These are phyloP conservation scores for Candida suzukii DNA, from an alignment of 805 yeast genomes.

Conservation along the genomic window DNA sequence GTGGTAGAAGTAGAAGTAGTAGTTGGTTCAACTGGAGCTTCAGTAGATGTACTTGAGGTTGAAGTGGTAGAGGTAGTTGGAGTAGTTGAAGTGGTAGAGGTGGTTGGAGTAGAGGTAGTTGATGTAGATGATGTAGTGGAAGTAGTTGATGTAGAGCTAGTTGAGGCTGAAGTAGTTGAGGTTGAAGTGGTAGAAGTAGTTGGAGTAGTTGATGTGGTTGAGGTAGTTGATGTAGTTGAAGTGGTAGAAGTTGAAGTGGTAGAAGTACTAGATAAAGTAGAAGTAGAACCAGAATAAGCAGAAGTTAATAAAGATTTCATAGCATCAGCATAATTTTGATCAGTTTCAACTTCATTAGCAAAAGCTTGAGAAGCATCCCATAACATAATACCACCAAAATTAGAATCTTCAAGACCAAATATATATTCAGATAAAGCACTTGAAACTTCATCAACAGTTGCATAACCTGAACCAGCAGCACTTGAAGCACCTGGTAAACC, in stretches of 20 bases:
- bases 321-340: slow-evolving; percentile 24
- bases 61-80: slow-evolving; percentile 6
- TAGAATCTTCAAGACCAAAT: slow-evolving; percentile 17
- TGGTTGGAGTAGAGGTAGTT: slow-evolving; percentile 6
- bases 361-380: slow-evolving; percentile 78
- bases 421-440: slow-evolving; percentile 17
- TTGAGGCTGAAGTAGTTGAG: slow-evolving; percentile 9
- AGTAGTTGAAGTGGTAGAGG: slow-evolving; percentile 2
- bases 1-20: slow-evolving; percentile 7
- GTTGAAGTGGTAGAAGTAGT: slow-evolving; percentile 6
- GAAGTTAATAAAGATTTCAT: slow-evolving; percentile 18
- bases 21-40: slow-evolving; percentile 9
- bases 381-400: slow-evolving; percentile 68
- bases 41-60: slow-evolving; percentile 7
- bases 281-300: slow-evolving; percentile 7
- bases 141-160: slow-evolving; percentile 10
- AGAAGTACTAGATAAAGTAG: slow-evolving; percentile 7
- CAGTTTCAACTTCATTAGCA: slow-evolving; percentile 37
- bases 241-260: slow-evolving; percentile 5
- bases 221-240: slow-evolving; percentile 4
- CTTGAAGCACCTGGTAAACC: slow-evolving; percentile 59
- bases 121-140: slow-evolving; percentile 22
- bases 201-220: slow-evolving; percentile 6
- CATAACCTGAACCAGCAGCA: slow-evolving; percentile 55
- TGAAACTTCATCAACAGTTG: slow-evolving; percentile 33